Evolutionary conservation across 305 asterid species (phyloP).

Genomic region (Nicotiana rustica): DNA sequence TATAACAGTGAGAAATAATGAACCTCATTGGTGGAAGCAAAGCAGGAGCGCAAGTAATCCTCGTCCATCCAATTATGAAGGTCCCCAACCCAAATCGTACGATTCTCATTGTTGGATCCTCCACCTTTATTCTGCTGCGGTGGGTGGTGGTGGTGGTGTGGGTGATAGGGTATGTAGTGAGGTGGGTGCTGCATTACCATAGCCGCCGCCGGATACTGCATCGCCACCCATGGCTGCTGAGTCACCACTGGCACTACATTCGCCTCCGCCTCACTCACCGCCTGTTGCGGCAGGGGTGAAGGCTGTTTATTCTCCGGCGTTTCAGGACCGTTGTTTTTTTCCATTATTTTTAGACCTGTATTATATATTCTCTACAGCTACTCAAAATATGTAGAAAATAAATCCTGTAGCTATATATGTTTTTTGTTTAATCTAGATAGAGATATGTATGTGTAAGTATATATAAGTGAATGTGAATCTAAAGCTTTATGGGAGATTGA

Average conservation of each 20-base stretch:
- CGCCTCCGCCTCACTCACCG: constrained; percentile 21
- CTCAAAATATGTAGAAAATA: neutral
- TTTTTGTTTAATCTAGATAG: constrained; percentile 4
- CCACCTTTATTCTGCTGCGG: constrained; percentile 47
- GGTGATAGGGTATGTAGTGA: constrained; percentile 65
- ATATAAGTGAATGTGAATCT: constrained; percentile 24
- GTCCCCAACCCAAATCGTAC: constrained; percentile 96
- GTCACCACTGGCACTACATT: constrained; percentile 37
- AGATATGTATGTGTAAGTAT: neutral
- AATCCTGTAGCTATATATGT: too few species aligned
- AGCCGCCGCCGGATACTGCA: constrained; percentile 83
- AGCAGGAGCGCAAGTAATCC: constrained; percentile 87
- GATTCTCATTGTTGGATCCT: constrained; percentile 76
- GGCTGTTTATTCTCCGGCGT: constrained; percentile 44
- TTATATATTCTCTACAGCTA: too few species aligned
- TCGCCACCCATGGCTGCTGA: constrained; percentile 69
- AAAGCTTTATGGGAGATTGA: neutral
- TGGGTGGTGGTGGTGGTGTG: constrained; percentile 45
- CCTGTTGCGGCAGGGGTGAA: neutral
- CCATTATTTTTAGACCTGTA: neutral
- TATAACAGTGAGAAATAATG: constrained; percentile 11
- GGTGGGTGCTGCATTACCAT: constrained; percentile 84
- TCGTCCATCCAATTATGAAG: constrained; percentile 94
- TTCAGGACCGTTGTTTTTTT: constrained; percentile 57
- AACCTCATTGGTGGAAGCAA: constrained; percentile 79